Evolutionary conservation across 176 grass and related monocot genomes (phyloP).

Genomic region (Zoysia pacifica): DNA sequence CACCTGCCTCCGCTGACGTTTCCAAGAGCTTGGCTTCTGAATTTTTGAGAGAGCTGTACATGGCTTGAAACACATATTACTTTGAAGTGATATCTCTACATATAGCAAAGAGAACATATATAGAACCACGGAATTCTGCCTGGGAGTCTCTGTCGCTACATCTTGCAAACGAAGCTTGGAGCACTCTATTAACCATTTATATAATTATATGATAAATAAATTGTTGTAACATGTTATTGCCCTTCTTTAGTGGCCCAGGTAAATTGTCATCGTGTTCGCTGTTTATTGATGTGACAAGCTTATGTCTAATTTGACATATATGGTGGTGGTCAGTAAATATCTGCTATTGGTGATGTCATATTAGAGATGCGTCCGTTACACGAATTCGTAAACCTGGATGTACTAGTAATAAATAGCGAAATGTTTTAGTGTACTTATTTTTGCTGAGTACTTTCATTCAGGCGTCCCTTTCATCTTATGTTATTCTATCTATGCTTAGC

Average conservation of each 20-base stretch:
- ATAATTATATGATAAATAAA: background rate
- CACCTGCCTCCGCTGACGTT: no score
- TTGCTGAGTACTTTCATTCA: constrained; percentile 1
- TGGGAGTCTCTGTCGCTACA: no score
- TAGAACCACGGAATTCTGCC: no score
- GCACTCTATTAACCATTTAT: no score
- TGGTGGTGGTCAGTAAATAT: background rate
- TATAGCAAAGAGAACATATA: no score
- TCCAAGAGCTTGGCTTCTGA: background rate
- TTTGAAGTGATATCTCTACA: no score
- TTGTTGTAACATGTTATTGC: background rate
- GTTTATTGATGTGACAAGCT: background rate
- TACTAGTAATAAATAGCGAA: background rate
- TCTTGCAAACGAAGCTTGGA: no score
- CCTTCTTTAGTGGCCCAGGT: background rate
- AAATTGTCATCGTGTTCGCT: background rate
- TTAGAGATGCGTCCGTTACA: constrained; percentile 29
- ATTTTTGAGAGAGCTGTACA: background rate
- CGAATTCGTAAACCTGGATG: background rate
- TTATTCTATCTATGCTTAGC: constrained; percentile 15
- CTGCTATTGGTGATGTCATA: background rate
- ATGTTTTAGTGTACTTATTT: background rate
- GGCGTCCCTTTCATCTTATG: constrained; percentile 5
- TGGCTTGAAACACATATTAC: background rate
- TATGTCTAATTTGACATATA: background rate